Percentiles rank a stretch among this genome's conserved stretches.
phyloP scores from a whole-genome alignment of 768 basidiomycete species.

The Hypholoma fasciculare region DNA sequence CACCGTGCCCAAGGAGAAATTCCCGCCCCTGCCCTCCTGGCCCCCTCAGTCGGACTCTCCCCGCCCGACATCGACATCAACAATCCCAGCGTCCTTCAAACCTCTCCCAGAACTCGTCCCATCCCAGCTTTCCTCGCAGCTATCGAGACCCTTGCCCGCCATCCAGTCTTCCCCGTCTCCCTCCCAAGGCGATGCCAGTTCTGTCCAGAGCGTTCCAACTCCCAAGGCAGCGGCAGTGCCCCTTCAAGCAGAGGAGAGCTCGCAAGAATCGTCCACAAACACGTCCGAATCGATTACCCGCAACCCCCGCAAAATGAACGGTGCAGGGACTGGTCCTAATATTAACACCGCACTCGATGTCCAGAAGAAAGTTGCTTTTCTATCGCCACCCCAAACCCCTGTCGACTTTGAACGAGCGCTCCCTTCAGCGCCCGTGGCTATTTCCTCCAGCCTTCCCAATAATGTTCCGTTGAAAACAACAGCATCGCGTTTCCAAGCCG shows the following conservation, averaged over 20 bases:
- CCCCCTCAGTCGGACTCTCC: slow-evolving; percentile 41
- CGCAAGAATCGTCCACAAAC: slow-evolving; percentile 23
- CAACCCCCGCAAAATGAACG: slow-evolving; percentile 39
- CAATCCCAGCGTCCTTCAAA: slow-evolving; percentile 59
- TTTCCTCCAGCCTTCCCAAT: slow-evolving; percentile 26
- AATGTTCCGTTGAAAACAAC: slow-evolving; percentile 57
- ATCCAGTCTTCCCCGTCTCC: slow-evolving; percentile 28
- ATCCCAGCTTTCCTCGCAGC: slow-evolving; percentile 32
- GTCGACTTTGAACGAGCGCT: slow-evolving; percentile 53
- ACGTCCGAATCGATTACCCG: slow-evolving; percentile 32
- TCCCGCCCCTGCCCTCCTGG: slow-evolving; percentile 71
- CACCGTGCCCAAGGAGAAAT: slow-evolving; percentile 58
- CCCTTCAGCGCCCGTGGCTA: slow-evolving; percentile 41
- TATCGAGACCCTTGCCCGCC: slow-evolving; percentile 29
- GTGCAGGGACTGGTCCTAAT: slow-evolving; percentile 20
- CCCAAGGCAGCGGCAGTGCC: slow-evolving; percentile 21
- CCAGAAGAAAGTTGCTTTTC: slow-evolving; percentile 87
- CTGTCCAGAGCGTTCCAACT: slow-evolving; percentile 14
- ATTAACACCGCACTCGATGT: slow-evolving; percentile 40
- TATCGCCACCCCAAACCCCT: slow-evolving; percentile 78
- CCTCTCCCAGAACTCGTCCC: slow-evolving; percentile 70
- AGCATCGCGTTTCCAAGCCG: slow-evolving; percentile 75
- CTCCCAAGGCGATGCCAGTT: slow-evolving; percentile 17
- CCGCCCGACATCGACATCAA: slow-evolving; percentile 32
- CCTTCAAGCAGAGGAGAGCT: slow-evolving; percentile 17